Percentiles rank a stretch among this genome's conserved stretches.
Conservation (phyloP, 2,329 filamentous ascomycete species). For the Raffaelea arxii region DNA sequence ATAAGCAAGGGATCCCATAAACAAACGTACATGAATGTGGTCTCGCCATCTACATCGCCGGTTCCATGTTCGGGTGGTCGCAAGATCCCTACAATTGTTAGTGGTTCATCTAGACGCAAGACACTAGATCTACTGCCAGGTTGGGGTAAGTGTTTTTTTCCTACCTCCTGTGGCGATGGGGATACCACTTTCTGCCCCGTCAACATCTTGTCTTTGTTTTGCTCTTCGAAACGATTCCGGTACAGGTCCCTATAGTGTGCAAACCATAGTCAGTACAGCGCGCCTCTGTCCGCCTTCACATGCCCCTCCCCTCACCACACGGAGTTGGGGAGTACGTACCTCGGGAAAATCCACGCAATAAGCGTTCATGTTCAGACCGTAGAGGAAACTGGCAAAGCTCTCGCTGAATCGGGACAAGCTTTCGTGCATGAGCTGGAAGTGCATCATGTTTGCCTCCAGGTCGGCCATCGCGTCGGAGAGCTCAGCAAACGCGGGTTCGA, state of each 20-base stretch:
- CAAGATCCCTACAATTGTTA: constrained; percentile 7
- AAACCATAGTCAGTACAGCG: no score
- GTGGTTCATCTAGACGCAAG: no score
- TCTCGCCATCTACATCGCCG: constrained; percentile 49
- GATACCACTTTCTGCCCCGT: constrained; percentile 1
- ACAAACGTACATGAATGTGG: constrained; percentile 67
- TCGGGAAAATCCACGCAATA: constrained; percentile 98
- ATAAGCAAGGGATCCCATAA: not conserved
- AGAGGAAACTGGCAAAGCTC: constrained; percentile 90
- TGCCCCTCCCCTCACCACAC: no score
- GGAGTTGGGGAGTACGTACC: constrained; percentile 40
- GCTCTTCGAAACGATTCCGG: constrained; percentile 69
- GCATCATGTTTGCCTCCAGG: constrained; percentile 94
- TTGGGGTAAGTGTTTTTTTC: not conserved
- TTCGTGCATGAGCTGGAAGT: constrained; percentile 94
- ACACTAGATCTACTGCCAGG: not conserved
- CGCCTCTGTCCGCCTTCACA: no score
- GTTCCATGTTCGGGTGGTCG: constrained; percentile 19
- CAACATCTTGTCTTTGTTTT: constrained; percentile 42
- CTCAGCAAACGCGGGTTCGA: constrained; percentile 89
- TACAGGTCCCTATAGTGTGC: constrained; percentile 66
- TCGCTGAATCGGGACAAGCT: constrained; percentile 88
- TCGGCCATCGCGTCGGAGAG: constrained; percentile 90
- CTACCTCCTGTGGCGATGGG: constrained; percentile 1
- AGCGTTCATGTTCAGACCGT: constrained; percentile 97